Evolutionary conservation across 2,329 filamentous ascomycete genomes (phyloP).

Genomic region (Setomelanomma holmii): DNA sequence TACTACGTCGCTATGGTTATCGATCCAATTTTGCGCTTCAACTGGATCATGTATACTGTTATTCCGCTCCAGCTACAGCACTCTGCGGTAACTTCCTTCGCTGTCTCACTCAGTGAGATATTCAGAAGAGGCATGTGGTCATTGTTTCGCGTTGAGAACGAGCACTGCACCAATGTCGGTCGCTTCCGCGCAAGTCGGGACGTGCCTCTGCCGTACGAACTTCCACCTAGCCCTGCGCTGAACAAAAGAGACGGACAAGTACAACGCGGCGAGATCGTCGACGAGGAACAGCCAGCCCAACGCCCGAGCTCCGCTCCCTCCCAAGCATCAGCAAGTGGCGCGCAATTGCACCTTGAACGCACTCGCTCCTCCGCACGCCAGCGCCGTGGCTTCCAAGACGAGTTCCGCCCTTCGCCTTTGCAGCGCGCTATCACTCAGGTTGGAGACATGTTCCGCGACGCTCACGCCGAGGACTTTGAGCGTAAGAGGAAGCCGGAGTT

Average conservation of each 20-base stretch:
- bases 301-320: slow-evolving; percentile 21
- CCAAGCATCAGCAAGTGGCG: slow-evolving; percentile 1
- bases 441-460: slow-evolving; percentile 76
- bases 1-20: slow-evolving; percentile 87
- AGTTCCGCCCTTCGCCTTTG: slow-evolving; percentile 41
- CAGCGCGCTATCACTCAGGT: slow-evolving; percentile 59
- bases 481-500: slow-evolving; percentile 68
- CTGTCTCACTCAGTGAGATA: slow-evolving; percentile 79
- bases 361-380: slow-evolving; percentile 20
- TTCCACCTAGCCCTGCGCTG: slow-evolving; percentile 37
- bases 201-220: slow-evolving; percentile 80
- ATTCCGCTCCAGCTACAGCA: slow-evolving; percentile 82
- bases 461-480: slow-evolving; percentile 92
- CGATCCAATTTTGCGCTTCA: slow-evolving; percentile 86
- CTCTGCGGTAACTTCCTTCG: slow-evolving; percentile 80
- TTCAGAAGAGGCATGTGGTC: slow-evolving; percentile 89
- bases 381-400: slow-evolving; percentile 28
- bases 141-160: slow-evolving; percentile 94
- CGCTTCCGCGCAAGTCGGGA: slow-evolving; percentile 90
- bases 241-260: slow-evolving; percentile 6
- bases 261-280: slow-evolving; percentile 13
- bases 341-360: slow-evolving; percentile 13
- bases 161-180: slow-evolving; percentile 83
- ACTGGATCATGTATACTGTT: slow-evolving; percentile 93
- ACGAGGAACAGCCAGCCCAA: slow-evolving; percentile 42